Evolutionary conservation across 2,329 filamentous ascomycete genomes (phyloP).

Genomic region (Trichoderma harzianum): DNA sequence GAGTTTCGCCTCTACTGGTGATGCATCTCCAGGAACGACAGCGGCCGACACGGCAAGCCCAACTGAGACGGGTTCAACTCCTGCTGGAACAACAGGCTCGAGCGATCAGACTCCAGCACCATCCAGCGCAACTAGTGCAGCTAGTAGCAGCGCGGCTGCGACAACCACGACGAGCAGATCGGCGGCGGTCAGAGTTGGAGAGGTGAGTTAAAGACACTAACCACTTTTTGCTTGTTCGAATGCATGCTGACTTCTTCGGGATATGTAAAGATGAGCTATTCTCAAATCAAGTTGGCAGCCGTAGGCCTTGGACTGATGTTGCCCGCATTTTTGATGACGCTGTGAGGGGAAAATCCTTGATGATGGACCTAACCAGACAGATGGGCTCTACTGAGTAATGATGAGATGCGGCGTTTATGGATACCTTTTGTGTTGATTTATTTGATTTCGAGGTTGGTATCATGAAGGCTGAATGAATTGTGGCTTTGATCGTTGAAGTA

Average conservation of each 20-base stretch:
- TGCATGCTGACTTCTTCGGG: not conserved
- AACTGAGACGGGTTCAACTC: not conserved
- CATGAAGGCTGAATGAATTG: not conserved
- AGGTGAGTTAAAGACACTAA: not conserved
- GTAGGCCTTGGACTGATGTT: conserved; percentile 1
- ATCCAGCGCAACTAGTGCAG: conserved; percentile 5
- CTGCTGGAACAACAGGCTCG: not conserved
- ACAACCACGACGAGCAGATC: not conserved
- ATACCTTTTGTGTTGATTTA: not conserved
- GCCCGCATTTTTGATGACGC: conserved; percentile 1
- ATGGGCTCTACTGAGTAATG: not conserved
- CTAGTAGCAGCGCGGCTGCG: conserved; percentile 5
- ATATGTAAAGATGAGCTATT: not conserved
- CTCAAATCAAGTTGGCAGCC: not conserved
- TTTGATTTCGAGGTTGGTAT: not conserved
- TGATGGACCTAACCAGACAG: not conserved
- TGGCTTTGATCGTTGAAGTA: not conserved
- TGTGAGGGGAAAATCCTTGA: not conserved
- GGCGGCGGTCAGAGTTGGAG: not conserved
- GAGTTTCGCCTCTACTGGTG: not conserved
- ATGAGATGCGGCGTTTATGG: not conserved
- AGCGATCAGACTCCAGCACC: not conserved
- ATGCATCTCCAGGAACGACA: not conserved
- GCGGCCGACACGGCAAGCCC: not conserved
- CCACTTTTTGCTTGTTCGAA: not conserved